Conservation (phyloP, 306 rosid genomes). For the Castanopsis chinensis region DNA sequence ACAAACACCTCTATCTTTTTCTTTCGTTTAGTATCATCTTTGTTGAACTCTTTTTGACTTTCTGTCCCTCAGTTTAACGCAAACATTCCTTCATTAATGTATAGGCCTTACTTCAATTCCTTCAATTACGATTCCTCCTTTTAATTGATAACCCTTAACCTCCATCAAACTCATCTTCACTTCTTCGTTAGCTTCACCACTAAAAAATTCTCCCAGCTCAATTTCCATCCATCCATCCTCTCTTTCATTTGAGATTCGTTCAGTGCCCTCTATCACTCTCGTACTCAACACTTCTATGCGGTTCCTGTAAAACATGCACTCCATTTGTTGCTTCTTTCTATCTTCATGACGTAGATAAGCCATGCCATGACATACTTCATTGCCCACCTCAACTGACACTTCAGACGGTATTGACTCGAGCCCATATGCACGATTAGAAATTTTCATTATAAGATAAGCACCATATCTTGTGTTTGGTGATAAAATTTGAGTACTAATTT, state of each 20-base stretch:
- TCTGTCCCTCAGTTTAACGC: not conserved
- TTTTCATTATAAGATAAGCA: slow-evolving; percentile 56
- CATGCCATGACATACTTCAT: slow-evolving; percentile 16
- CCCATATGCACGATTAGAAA: slow-evolving; percentile 45
- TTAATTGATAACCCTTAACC: slow-evolving; percentile 43
- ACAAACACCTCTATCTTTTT: not conserved
- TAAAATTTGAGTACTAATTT: slow-evolving; percentile 30
- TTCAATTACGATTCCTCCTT: slow-evolving; percentile 61
- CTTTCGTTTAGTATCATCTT: not conserved
- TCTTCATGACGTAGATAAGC: slow-evolving; percentile 27
- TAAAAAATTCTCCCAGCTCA: slow-evolving; percentile 55
- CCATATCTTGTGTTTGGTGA: slow-evolving; percentile 45
- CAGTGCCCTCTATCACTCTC: not conserved
- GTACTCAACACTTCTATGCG: slow-evolving; percentile 21
- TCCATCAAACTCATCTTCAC: slow-evolving; percentile 49
- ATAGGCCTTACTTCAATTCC: slow-evolving; percentile 59
- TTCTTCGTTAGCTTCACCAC: slow-evolving; percentile 36
- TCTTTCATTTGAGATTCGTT: slow-evolving; percentile 22
- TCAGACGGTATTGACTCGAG: slow-evolving; percentile 32
- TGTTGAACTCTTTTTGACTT: too few relatives aligned
- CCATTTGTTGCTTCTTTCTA: slow-evolving; percentile 28
- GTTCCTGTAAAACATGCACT: slow-evolving; percentile 32
- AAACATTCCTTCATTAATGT: not conserved
- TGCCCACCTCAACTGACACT: slow-evolving; percentile 36
- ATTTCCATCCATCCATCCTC: slow-evolving; percentile 72